Base-by-base conservation (phyloP, 768 basidiomycete genomes). In the Crassisporium funariophilum region DNA sequence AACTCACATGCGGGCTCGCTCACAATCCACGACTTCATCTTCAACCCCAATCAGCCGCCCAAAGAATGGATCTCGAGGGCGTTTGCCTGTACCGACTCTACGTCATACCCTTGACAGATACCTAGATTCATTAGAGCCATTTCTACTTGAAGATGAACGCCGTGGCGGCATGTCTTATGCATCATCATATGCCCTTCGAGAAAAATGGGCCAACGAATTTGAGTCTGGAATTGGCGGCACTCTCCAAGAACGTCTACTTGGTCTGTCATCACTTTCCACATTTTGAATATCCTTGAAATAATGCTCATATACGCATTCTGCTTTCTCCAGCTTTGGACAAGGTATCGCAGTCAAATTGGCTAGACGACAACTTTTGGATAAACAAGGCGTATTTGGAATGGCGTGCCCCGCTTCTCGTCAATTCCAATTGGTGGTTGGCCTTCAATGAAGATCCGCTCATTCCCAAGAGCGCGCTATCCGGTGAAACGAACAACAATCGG, bases 351-450 rank as follows among this genome's bases (percentile, higher is more conserved):
- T 73, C 85, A 63, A 97, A 95, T 62, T 98, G 95, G 95, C 78
- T 98, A 9, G 82, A 95, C 53, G 94, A 98, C 63, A 92, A 89
- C 46, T 85, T 95, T 55, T 98, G 95, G 95, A 69, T 82, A 47
- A 82, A 86, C 56, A 86, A 87, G 56, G 83, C 91, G 1, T 98
- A 98, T 64, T 83, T 88, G 39, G 86, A 90, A 67, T 91, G 86
- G 84, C 79, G 95, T 23, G 80, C 81, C 0, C 93, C 95, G 0
- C 71, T 98, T 9, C 73, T 89, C 45, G 69, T 98, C 54, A 87
- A 98, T 64, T 95, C 93, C 3, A 98, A 97, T 60, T 98, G 94
- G 94, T 98, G 95, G 95, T 72, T 97, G 17, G 75, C 91, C 2
- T 88, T 94, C 62, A 71, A 76, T 34, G 84, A 95, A 50, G 93